Conservation (phyloP, 2,329 filamentous ascomycete species). For the Bipolaris cookei region DNA sequence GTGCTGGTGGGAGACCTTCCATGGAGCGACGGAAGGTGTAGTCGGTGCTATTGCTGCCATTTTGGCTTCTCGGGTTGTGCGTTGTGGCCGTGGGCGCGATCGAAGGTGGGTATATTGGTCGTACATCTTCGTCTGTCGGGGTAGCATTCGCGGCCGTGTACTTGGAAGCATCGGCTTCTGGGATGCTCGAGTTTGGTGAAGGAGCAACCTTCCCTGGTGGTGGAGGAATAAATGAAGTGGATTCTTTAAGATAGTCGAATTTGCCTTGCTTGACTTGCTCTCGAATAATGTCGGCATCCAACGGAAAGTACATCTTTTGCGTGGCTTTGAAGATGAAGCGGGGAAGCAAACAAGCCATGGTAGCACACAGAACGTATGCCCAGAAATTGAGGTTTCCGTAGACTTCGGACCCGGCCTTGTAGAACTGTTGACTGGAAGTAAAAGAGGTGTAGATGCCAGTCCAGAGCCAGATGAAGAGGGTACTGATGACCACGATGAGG, state of each 20-base stretch:
- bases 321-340: conserved; percentile 84
- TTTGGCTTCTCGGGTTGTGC: conserved; percentile 82
- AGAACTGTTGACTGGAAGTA: conserved; percentile 68
- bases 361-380: conserved; percentile 79
- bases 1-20: conserved; percentile 38
- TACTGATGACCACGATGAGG: conserved; percentile 80
- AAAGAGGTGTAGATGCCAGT: conserved; percentile 83
- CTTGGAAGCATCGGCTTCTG: conserved; percentile 57
- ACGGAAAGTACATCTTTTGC: conserved; percentile 93
- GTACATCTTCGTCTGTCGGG: conserved; percentile 78
- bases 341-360: conserved; percentile 82
- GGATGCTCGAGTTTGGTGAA: conserved; percentile 65
- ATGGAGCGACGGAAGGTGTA: conserved; percentile 66
- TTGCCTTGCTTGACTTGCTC: conserved; percentile 86
- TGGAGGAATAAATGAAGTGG: conserved; percentile 58
- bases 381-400: conserved; percentile 87
- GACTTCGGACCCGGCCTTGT: conserved; percentile 76
- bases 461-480: conserved; percentile 91
- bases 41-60: conserved; percentile 92
- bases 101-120: conserved; percentile 92
- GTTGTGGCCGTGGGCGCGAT: conserved; percentile 71
- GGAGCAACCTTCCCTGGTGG: conserved; percentile 49
- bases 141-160: conserved; percentile 54
- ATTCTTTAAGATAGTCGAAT: conserved; percentile 74
- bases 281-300: conserved; percentile 92